A percentile compares a stretch with the other conserved stretches of the same genome.
These are phyloP conservation scores for Penicillium tannophilum DNA, from an alignment of 495 filamentous ascomycete genomes.

Conservation along the genomic window DNA sequence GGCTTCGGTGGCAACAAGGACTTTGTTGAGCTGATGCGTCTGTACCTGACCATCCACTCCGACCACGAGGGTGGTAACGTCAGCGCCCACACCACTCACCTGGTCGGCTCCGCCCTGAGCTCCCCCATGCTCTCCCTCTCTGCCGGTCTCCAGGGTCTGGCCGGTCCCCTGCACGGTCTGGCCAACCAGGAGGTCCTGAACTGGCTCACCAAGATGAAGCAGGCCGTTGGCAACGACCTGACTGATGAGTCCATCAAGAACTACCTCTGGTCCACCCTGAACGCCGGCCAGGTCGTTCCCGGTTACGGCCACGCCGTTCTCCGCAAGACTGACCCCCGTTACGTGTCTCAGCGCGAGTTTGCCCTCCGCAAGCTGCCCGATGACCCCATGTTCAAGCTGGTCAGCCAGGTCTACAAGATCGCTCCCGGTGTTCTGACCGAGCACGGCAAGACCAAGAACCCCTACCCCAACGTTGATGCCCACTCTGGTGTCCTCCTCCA, in stretches of 20 bases:
- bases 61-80: conserved; percentile 99
- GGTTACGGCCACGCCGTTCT: conserved; percentile 99
- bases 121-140: conserved; percentile 95
- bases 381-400: conserved; percentile 99
- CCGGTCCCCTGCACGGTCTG: conserved; percentile 96
- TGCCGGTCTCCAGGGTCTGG: conserved; percentile 95
- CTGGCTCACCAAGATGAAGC: conserved; percentile 99
- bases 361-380: conserved; percentile 88
- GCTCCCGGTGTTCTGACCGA: conserved; percentile 95
- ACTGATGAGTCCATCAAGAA: conserved; percentile 94
- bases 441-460: conserved; percentile 99
- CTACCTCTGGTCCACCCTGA: conserved; percentile 97
- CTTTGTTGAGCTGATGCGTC: conserved; percentile 96
- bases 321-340: conserved; percentile 98
- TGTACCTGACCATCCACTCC: conserved; percentile 99
- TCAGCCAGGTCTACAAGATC: conserved; percentile 99
- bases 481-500: conserved; percentile 98
- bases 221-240: conserved; percentile 86
- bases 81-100: conserved; percentile 95
- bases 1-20: conserved; percentile 93
- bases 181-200: conserved; percentile 99
- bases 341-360: conserved; percentile 95
- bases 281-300: conserved; percentile 91
- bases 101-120: conserved; percentile 95
- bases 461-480: conserved; percentile 72